Evolutionary conservation across 192 early-diverging fungal genomes (phyloP).

Genomic region (Rhizoclosmatium globosum): DNA sequence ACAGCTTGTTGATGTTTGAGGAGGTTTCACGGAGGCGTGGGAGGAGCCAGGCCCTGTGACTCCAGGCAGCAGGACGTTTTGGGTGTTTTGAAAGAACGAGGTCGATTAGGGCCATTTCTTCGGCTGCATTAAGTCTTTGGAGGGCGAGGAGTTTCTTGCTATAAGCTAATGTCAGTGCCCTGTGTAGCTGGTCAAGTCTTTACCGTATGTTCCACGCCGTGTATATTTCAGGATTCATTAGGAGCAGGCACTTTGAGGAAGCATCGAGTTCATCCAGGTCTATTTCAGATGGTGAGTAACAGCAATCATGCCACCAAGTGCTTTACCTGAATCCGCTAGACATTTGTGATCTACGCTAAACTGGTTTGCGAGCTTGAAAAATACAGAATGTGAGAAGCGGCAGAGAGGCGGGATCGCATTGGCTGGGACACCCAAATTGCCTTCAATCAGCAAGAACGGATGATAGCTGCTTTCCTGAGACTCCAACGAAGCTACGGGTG

Average conservation of each 20-base stretch:
- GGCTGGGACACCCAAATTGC: constrained; percentile 33
- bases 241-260: constrained; percentile 4
- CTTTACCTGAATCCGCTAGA: not conserved
- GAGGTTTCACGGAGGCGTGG: too few species aligned
- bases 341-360: not conserved
- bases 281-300: not conserved
- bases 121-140: too few species aligned
- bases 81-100: constrained; percentile 36
- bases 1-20: too few species aligned
- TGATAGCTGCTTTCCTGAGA: not conserved
- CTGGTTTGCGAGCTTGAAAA: not conserved
- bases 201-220: constrained; percentile 32
- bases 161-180: too few species aligned
- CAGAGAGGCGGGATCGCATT: constrained; percentile 14
- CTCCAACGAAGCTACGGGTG: not conserved
- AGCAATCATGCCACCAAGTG: not conserved
- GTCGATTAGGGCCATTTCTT: constrained; percentile 22
- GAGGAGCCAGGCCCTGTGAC: constrained; percentile 22
- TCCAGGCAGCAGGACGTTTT: constrained; percentile 29
- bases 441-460: constrained; percentile 22
- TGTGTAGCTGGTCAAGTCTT: too few species aligned
- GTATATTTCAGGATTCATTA: constrained; percentile 34
- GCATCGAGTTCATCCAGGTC: not conserved
- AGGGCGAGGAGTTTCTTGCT: too few species aligned
- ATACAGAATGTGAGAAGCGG: not conserved